phyloP scores from a whole-genome alignment of 495 filamentous ascomycete genomes.

The Penicillium arizonense region DNA sequence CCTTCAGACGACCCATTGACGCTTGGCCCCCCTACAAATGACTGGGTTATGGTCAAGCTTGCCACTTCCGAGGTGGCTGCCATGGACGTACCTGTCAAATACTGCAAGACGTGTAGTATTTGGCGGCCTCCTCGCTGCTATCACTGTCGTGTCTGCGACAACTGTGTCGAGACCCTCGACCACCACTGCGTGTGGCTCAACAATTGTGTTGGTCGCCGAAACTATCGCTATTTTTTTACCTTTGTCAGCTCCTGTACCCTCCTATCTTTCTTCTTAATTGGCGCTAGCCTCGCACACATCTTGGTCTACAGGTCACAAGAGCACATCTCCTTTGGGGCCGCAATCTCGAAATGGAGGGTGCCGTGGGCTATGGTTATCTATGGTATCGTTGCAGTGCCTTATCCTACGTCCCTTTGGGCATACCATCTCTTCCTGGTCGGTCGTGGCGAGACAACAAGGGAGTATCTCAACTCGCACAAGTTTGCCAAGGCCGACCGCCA shows the following conservation, averaged over 20 bases:
- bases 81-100: conserved; percentile 97
- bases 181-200: conserved; percentile 99
- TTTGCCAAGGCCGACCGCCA: conserved; percentile 90
- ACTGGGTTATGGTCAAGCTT: conserved; percentile 87
- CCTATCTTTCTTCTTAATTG: conserved; percentile 73
- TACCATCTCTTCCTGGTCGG: conserved; percentile 92
- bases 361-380: conserved; percentile 91
- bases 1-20: conserved; percentile 71
- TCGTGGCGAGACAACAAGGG: conserved; percentile 89
- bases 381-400: conserved; percentile 68
- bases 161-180: conserved; percentile 95
- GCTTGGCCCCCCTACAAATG: conserved; percentile 78
- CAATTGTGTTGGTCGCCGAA: conserved; percentile 95
- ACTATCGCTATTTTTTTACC: conserved; percentile 96
- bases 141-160: conserved; percentile 95
- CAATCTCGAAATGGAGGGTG: conserved; percentile 69
- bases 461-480: conserved; percentile 94
- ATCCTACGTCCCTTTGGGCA: conserved; percentile 77
- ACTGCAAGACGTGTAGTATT: conserved; percentile 93
- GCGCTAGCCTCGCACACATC: conserved; percentile 75
- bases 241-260: conserved; percentile 77
- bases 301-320: conserved; percentile 64
- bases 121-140: conserved; percentile 96
- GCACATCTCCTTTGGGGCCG: conserved; percentile 58
- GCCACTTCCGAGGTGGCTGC: conserved; percentile 68